Evolutionary conservation across 1,284 basidiomycete genomes (phyloP).

Genomic region (Pulchroboletus neoregius): DNA sequence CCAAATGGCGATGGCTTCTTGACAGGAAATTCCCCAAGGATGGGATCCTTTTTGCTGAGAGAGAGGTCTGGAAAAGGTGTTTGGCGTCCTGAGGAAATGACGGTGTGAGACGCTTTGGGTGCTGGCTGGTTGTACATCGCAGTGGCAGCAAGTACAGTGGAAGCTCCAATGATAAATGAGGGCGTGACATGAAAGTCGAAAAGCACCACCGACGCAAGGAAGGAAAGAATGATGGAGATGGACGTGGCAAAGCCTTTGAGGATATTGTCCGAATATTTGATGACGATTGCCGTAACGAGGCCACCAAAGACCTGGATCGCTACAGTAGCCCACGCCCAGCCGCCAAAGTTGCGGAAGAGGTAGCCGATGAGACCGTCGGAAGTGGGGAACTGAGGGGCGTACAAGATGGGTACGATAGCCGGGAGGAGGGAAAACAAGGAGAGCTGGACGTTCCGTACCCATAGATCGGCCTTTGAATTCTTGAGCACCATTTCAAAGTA

Average conservation of each 20-base stretch:
- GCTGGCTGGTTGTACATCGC: constrained; percentile 81
- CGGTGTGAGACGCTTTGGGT: constrained; percentile 42
- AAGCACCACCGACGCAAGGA: constrained; percentile 85
- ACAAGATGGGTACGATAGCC: constrained; percentile 67
- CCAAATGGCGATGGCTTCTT: constrained; percentile 50
- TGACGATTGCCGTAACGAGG: constrained; percentile 84
- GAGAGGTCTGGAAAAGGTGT: constrained; percentile 50
- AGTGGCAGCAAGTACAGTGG: constrained; percentile 82
- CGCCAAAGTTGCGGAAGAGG: constrained; percentile 76
- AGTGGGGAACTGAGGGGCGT: constrained; percentile 39
- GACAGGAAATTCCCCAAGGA: constrained; percentile 51
- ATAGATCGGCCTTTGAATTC: constrained; percentile 63
- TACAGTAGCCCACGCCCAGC: constrained; percentile 94
- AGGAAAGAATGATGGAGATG: constrained; percentile 89
- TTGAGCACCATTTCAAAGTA: constrained; percentile 85
- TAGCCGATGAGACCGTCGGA: constrained; percentile 42
- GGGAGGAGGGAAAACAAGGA: constrained; percentile 76
- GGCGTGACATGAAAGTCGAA: constrained; percentile 88
- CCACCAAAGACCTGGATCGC: constrained; percentile 89
- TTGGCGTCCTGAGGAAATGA: constrained; percentile 36
- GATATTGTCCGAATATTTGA: constrained; percentile 89
- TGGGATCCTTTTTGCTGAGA: constrained; percentile 50
- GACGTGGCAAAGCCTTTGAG: constrained; percentile 95
- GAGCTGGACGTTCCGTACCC: constrained; percentile 78
- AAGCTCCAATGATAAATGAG: constrained; percentile 81